Evolutionary conservation across 2,329 filamentous ascomycete genomes (phyloP), one percentile per base, ranked within the genome.

Genomic region (Pyrenophora graminea): DNA sequence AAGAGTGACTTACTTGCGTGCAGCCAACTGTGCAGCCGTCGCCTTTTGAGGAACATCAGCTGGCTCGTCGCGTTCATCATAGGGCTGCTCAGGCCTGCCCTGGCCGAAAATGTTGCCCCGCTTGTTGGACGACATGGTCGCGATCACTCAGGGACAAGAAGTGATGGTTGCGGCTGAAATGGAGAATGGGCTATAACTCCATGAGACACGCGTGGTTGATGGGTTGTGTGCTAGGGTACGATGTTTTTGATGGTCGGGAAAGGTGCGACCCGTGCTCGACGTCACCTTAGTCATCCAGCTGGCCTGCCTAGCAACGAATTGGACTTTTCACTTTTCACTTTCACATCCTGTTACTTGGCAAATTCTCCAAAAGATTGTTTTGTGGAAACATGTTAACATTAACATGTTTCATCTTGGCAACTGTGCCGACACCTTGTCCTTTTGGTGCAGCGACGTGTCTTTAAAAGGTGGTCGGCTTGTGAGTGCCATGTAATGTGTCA

Each of bases 21-120:
- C 72, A 27, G 81, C 80, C 69, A 82, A 43, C 69, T 83, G 80
- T 33, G 80, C 80, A 33, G 80, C 80, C 23, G 80, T 82, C 30
- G 81, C 80, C 68, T 75, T 76, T 60, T 77, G 74, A 21, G 77
- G 76, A 59, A 74, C 71, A 2, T 81, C 79, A 39, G 73, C 74
- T 23, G 72, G 72, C 42, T 71, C 70, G 30, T 64, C 58, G 39
- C 59, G 57, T 34, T 68, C 66, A 43, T 66, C 56, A 51, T 68
- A 69, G 9, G 63, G 64, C 10, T 44, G 23, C 39, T 69, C 68
- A 15, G 60, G 56, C 45, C 58, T 59, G 41, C 68, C 68, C 56
- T 71, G 68, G 30, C 51, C 57, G 45, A 67, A 70, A 15, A 62
- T 55, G 45, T 56, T 63, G 8, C 45, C 56, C 51, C 67, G 65